Evolutionary conservation across 805 yeast species (phyloP), one percentile per base, ranked within the genome.

Genomic region (Nakazawaea sp.): DNA sequence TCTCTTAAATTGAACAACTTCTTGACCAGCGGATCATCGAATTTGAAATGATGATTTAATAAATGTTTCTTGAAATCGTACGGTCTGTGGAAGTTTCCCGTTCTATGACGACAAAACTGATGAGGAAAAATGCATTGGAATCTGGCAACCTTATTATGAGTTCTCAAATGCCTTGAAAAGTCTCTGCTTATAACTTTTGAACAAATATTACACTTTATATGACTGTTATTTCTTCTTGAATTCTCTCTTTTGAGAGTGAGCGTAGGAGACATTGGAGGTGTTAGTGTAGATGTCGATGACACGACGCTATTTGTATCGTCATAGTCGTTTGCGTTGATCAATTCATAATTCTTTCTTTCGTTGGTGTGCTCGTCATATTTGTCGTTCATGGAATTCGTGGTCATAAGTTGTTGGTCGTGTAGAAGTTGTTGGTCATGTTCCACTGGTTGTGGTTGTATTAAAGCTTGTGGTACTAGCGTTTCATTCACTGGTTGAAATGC

Each of bases 51-150:
- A 36, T 68, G 61, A 50, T 77, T 79, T 27, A 78, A 56, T 39
- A 78, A 54, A 49, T 78, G 86, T 48, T 78, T 78, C 50, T 78
- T 78, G 61, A 64, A 76, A 51, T 78, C 86, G 52, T 78, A 78
- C 4, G 81, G 81, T 32, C 86, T 60, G 56, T 78, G 78, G 58
- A 78, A 78, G 48, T 62, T 71, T 21, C 82, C 78, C n/a, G 76
- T 64, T 47, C 68, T 74, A 50, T 78, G 84, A 4, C 66, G 56
- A 50, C 85, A 78, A 30, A 56, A 55, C 9, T 58, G 58, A 35
- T 68, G 60, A 6, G 83, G 82, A 46, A 66, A 78, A 13, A 72
- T 64, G 50, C 86, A 78, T 27, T 55, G 63, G 51, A 78, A 78
- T 24, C 83, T 56, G 4, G 79, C 64, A 11, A 65, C 69, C 9